Base-by-base conservation (phyloP, 768 basidiomycete genomes). In the Termitomyces sp. region DNA sequence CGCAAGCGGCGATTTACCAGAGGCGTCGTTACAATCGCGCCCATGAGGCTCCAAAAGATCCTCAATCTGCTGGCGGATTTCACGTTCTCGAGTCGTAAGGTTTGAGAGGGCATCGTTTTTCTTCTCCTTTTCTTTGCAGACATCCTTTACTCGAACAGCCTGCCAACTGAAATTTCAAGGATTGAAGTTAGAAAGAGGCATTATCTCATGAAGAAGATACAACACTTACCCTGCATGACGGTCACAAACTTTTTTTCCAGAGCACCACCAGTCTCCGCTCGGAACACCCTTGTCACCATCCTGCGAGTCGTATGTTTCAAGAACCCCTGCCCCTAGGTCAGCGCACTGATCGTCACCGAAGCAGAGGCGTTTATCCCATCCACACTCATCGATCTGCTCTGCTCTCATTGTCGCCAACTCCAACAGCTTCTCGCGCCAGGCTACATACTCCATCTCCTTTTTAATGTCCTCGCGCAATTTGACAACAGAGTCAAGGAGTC, bases 331-430 rank as follows among this genome's bases (percentile, higher is more conserved):
- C 9, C 84, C 88, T 69, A 85, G 88, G 49, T 87, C 88, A 37
- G 74, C 79, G 78, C 85, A 92, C 68, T 91, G 89, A 57, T 86
- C 85, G 47, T 93, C 89, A n/a, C 87, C 87, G 67, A 88, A 87
- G 59, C 89, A 89, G 24, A 97, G 76, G 32, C 94, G 79, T 64
- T 87, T 86, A 69, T 97, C 94, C 86, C 93, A 95, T 5, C 95
- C 93, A 71, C 94, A 97, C 64, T 84, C 82, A 18, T 83, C 82
- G 16, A 84, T 68, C n/a, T 75, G 72, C 58, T 84, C 83, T 10
- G 88, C 84, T 37, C 89, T 80, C 44, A 82, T 82, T n/a, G 74
- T 78, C 24, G 89, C 90, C 43, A 90, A 77, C 56, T 84, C 80
- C 16, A 90, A 73, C 30, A 92, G 70, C 56, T 79, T 81, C 72